Evolutionary conservation across 148 eudicot species (phyloP).

Genomic region (Suaeda aralocaspica): DNA sequence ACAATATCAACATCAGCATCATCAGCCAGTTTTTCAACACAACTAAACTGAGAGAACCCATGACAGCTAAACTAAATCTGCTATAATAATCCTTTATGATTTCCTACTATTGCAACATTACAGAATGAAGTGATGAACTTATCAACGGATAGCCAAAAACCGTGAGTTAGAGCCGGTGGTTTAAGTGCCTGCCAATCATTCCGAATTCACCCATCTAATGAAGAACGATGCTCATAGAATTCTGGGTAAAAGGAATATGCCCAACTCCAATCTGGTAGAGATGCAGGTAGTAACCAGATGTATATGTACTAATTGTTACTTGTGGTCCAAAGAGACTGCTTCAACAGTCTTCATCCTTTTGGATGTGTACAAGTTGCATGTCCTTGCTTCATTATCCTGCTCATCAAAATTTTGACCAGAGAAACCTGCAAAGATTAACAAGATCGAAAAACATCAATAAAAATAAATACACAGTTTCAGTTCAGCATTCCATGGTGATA

Average conservation of each 20-base stretch:
- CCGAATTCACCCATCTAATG: background rate
- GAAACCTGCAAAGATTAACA: conserved; percentile 42
- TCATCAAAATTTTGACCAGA: conserved; percentile 79
- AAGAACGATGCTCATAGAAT: background rate
- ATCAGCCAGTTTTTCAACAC: background rate
- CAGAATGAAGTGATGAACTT: conserved; percentile 10
- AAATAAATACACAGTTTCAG: background rate
- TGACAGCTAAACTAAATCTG: background rate
- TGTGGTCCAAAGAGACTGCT: conserved; percentile 26
- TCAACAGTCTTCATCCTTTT: conserved; percentile 45
- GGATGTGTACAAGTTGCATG: conserved; percentile 12
- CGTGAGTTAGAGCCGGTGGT: background rate
- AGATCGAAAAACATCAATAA: background rate
- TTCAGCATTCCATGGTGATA: background rate
- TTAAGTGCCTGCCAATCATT: background rate
- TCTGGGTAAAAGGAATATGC: conserved; percentile 6
- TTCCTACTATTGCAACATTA: background rate
- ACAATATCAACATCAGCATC: background rate
- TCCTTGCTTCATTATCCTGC: conserved; percentile 32
- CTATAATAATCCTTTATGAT: background rate
- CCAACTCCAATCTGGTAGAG: conserved; percentile 36
- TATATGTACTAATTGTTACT: conserved; percentile 25
- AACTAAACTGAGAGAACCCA: background rate
- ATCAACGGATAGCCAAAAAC: background rate
- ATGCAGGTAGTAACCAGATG: background rate